Evolutionary conservation across 441 rosid genomes (phyloP), one percentile per base, ranked within the genome.

Genomic region (Adansonia gregorii): DNA sequence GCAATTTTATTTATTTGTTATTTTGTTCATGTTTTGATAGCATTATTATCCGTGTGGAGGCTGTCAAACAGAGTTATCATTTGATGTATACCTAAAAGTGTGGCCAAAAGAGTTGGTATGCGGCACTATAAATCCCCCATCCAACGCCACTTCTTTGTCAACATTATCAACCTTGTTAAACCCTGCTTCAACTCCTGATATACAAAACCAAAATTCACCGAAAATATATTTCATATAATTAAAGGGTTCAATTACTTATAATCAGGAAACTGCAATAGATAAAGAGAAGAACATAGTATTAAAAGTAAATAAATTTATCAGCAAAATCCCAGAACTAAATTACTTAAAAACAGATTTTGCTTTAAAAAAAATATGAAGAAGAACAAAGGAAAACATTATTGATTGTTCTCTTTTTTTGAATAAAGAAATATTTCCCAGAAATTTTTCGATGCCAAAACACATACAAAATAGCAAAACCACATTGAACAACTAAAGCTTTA

Each of bases 101-200:
- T 86, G 91, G 65, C 95, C 95, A 82, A 87, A 91, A 20, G 95
- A 81, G 67, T 89, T 91, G 72, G 83, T 80, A 0, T 79, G 71
- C n/a, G 92, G 89, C 83, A 82, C 84, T 78, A 73, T 74, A 82
- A 88, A 89, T 77, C 87, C 89, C 63, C 83, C 83, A 31, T 87
- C 85, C 56, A 67, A 59, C 51, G 54, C 75, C 71, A 84, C 22
- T 75, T 81, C 78, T 48, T 68, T 81, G 67, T 84, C 89, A 66
- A 72, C 86, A 55, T 15, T 60, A 51, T 48, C 78, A 72, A 75
- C 67, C 59, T 56, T 77, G 83, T 83, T 81, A 75, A 83, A 86
- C 65, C 81, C 89, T 63, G 82, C 93, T 24, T 48, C 63, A 35
- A 22, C 65, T 15, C 77, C 67, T 60, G 77, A 22, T 2, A 41